Evolutionary conservation across 345 rosid species (phyloP), one percentile per base, ranked within the genome.

Genomic region (Arabidopsis arenosa): DNA sequence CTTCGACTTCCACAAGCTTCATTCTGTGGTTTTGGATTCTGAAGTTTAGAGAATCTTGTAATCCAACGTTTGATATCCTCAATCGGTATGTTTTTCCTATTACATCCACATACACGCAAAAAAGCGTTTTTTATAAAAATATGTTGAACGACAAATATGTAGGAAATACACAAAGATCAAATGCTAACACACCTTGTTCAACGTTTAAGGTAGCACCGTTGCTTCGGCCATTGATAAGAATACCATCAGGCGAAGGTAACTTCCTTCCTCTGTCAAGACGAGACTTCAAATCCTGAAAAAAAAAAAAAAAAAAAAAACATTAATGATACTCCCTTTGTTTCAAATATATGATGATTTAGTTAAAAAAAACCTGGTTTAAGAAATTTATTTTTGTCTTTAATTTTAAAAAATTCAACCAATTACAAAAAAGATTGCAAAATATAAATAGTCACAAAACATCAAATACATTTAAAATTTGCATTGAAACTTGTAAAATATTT

Each of bases 181-280:
- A n/a, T 49, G 72, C 63, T 33, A 63, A 43, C 70, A 30, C 28
- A 92, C 98, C 98, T 86, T 88, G 93, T 57, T 89, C 96, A 53
- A 95, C 94, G 13, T 78, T 92, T 18, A 95, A 76, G 37, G 77
- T 62, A 30, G 87, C 86, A 62, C 98, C 96, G 10, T 56, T 81
- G 13, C 97, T 89, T 0, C 95, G 87, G 3, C 99, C 99, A 60
- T 95, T 95, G 82, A 95, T 90, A 79, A 95, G 94, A 72, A 95
- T 84, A 32, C 93, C 97, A 61, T 90, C 92, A 49, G 98, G 90
- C 54, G 79, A 74, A 15, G 98, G 97, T 18, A 95, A 72, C 81
- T 81, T 86, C 21, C 64, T 83, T 3, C 99, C 99, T 9, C 67
- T 7, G 59, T 95, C 96, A 52, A 95, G 84, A 8, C 43, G 66